phyloP scores from a whole-genome alignment of 2,329 filamentous ascomycete species.

The Alternaria arbusti region DNA sequence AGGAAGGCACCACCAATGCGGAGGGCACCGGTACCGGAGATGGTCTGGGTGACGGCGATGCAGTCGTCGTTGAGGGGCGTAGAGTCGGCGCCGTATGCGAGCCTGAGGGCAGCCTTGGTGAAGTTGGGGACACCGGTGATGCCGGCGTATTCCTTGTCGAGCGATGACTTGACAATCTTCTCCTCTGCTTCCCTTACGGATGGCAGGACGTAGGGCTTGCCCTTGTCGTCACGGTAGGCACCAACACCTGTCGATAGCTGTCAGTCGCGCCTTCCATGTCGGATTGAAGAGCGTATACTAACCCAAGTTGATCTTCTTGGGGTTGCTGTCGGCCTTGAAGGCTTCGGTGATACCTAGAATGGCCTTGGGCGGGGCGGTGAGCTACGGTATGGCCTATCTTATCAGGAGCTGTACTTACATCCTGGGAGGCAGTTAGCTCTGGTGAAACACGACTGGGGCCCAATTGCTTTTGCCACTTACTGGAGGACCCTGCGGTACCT shows the following conservation, averaged over 20 bases:
- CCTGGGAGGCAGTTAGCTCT: slow-evolving; percentile 38
- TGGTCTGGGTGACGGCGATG: slow-evolving; percentile 93
- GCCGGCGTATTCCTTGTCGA: slow-evolving; percentile 98
- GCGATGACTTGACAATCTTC: slow-evolving; percentile 75
- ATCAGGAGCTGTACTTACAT: slow-evolving; percentile 36
- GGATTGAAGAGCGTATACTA: slow-evolving; percentile 37
- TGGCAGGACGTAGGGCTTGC: slow-evolving; percentile 96
- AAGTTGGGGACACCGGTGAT: slow-evolving; percentile 96
- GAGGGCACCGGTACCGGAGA: slow-evolving; percentile 95
- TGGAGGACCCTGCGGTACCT: slow-evolving; percentile 91
- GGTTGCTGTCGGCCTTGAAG: slow-evolving; percentile 94
- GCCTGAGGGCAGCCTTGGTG: slow-evolving; percentile 86
- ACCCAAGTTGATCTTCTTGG: slow-evolving; percentile 98
- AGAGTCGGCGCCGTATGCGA: slow-evolving; percentile 87
- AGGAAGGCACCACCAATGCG: slow-evolving; percentile 95
- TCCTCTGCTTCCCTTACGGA: slow-evolving; percentile 90
- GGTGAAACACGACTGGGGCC: slow-evolving; percentile 14
- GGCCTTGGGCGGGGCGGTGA: slow-evolving; percentile 60
- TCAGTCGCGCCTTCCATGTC: slow-evolving; percentile 22
- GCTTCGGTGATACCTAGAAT: slow-evolving; percentile 95
- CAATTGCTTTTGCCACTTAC: slow-evolving; percentile 61
- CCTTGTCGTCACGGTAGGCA: slow-evolving; percentile 96
- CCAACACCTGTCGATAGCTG: slow-evolving; percentile 73
- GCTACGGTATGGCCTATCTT: slow-evolving; percentile 9
- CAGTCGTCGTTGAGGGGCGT: slow-evolving; percentile 74